These are phyloP conservation scores for Lecanicillium sp. DNA, from an alignment of 2,329 filamentous ascomycete species.

Conservation along the genomic window DNA sequence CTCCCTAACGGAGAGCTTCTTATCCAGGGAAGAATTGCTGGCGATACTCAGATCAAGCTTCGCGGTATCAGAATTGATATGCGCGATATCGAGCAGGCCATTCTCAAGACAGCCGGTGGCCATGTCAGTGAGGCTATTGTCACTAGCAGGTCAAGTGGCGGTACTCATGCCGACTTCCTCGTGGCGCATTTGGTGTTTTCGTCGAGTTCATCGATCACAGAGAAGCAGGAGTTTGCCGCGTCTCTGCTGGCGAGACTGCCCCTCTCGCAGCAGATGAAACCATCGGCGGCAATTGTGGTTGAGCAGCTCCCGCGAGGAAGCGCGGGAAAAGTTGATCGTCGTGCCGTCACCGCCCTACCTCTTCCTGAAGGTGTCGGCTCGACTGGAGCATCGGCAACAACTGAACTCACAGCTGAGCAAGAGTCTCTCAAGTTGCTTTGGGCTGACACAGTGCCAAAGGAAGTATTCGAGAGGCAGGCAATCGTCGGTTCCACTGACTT, in stretches of 20 bases:
- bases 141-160: background rate
- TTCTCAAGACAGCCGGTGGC: slow-evolving; percentile 16
- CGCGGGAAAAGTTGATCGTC: slow-evolving; percentile 28
- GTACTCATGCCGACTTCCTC: slow-evolving; percentile 13
- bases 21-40: slow-evolving; percentile 29
- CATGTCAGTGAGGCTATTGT: slow-evolving; percentile 18
- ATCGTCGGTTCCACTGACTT: slow-evolving; percentile 28
- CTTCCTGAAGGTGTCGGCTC: slow-evolving; percentile 16
- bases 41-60: slow-evolving; percentile 39
- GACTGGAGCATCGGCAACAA: background rate
- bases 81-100: slow-evolving; percentile 27
- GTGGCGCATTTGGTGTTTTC: slow-evolving; percentile 23
- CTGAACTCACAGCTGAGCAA: background rate
- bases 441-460: background rate
- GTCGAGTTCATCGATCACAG: background rate
- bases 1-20: slow-evolving; percentile 26
- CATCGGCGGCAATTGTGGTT: slow-evolving; percentile 20
- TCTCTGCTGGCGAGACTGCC: slow-evolving; percentile 17
- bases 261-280: slow-evolving; percentile 32
- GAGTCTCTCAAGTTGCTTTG: slow-evolving; percentile 7
- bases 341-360: slow-evolving; percentile 20
- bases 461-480: background rate
- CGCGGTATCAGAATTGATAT: slow-evolving; percentile 39
- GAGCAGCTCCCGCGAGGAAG: background rate
- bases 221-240: slow-evolving; percentile 14